Evolutionary conservation across 495 filamentous ascomycete genomes (phyloP), one percentile per base, ranked within the genome.

Genomic region (Penicillium egyptiacum): DNA sequence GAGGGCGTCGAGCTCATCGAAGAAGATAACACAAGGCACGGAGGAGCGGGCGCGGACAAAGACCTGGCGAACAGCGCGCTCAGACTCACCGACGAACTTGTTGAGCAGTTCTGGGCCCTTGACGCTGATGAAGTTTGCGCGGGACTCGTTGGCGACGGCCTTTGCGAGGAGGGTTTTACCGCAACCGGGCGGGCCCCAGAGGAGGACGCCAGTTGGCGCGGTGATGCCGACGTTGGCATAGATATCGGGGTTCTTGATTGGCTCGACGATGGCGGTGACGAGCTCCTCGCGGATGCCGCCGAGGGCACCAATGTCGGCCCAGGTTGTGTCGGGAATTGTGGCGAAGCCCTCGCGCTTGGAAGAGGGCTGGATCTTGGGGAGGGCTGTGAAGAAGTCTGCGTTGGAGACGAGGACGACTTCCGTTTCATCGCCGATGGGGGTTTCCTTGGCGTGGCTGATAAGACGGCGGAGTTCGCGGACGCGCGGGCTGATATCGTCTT

Each of bases 81-180:
- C 94, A 19, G 88, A 92, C 69, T 98, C 94, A 61, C 94, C 94
- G 26, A 98, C 92, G 62, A 90, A 98, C 73, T 96, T 96, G 75
- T 96, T 96, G 41, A 95, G 82, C 3, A 97, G 79, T 64, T 97
- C 92, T 3, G 94, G 93, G 0, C 94, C 94, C 75, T 96, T 96
- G 74, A 98, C 90, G 60, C 89, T 91, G 73, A 98, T 98, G 80
- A 98, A 98, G 72, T 96, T 98, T 26, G 95, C 94, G 61, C 88
- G 87, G 23, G 88, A 91, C 73, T 97, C 95, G 71, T 96, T 95
- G 56, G 94, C 94, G 5, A 96, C 92, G 17, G 94, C 94, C 73
- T 97, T 97, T 50, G 94, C 94, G 9, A 98, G 85, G 5, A 98
- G 83, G 0, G 94, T 98, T 70, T 98, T 98, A 60, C 94, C 94